Evolutionary conservation across 225 moss, liverwort and hornwort genomes (phyloP).

Genomic region (Thuidium tamariscinum): DNA sequence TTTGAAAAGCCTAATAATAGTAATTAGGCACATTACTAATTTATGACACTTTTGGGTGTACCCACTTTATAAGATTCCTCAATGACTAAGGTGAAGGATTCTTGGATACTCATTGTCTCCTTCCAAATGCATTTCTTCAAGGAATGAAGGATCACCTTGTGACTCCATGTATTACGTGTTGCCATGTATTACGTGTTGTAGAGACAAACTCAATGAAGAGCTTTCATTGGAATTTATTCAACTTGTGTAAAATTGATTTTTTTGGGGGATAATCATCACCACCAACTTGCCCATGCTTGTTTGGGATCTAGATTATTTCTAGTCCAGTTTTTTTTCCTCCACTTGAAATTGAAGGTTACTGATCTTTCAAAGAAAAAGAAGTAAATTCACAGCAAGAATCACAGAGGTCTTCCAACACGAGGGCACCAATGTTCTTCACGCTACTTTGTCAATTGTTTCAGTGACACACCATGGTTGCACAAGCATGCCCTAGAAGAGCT

Average conservation of each 20-base stretch:
- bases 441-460: not conserved
- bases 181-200: accelerated
- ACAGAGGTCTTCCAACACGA: not conserved
- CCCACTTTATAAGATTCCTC: accelerated
- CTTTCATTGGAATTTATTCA: not conserved
- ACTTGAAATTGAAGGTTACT: not conserved
- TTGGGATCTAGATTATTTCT: not conserved
- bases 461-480: not conserved
- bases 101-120: not conserved
- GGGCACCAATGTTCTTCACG: not conserved
- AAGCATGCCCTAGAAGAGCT: too few relatives aligned
- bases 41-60: too few relatives aligned
- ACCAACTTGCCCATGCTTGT: not conserved
- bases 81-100: accelerated
- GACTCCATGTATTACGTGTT: accelerated
- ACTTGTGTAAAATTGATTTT: too few relatives aligned
- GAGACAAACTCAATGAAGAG: not conserved
- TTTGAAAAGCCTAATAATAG: too few relatives aligned
- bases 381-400: not conserved
- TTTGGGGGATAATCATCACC: not conserved
- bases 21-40: too few relatives aligned
- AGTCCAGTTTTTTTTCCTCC: accelerated
- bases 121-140: not conserved
- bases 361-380: not conserved
- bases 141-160: accelerated